Conservation (phyloP, 208 protist genomes). For the Tetramitus jugosus region DNA sequence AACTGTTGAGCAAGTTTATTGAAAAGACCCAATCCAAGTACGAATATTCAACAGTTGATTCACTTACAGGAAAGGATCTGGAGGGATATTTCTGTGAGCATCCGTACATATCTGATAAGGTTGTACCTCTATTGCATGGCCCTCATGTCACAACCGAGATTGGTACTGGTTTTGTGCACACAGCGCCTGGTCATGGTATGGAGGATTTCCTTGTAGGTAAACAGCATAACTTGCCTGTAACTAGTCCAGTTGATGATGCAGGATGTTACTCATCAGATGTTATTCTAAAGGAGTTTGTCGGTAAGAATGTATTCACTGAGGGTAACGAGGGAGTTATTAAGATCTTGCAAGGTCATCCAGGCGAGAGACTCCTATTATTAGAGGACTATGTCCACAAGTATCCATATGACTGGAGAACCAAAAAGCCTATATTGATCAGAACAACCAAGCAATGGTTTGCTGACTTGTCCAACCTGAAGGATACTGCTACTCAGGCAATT, state of each 20-base stretch:
- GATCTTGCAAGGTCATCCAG: slow-evolving; percentile 24
- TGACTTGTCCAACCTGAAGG: slow-evolving; percentile 35
- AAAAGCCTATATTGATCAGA: slow-evolving; percentile 58
- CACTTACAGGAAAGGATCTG: neutral
- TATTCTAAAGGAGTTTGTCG: slow-evolving; percentile 32
- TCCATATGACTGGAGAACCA: slow-evolving; percentile 73
- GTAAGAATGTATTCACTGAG: slow-evolving; percentile 22
- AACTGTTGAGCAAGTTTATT: neutral
- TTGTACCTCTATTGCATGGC: slow-evolving; percentile 32
- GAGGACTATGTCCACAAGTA: slow-evolving; percentile 56
- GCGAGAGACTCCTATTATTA: slow-evolving; percentile 4
- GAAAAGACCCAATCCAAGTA: neutral
- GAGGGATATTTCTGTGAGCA: neutral
- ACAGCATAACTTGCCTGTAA: slow-evolving; percentile 8
- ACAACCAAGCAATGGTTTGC: slow-evolving; percentile 59
- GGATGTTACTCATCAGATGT: slow-evolving; percentile 42
- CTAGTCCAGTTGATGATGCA: slow-evolving; percentile 44
- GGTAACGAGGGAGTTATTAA: slow-evolving; percentile 32
- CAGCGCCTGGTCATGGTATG: slow-evolving; percentile 60
- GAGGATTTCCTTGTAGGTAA: slow-evolving; percentile 46
- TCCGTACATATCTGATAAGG: neutral
- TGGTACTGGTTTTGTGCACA: slow-evolving; percentile 68
- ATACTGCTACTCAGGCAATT: slow-evolving; percentile 23
- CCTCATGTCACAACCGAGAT: slow-evolving; percentile 54
- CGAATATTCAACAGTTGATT: neutral